Conservation (phyloP, 2,329 filamentous ascomycete genomes). For the Gyromitra esculenta region DNA sequence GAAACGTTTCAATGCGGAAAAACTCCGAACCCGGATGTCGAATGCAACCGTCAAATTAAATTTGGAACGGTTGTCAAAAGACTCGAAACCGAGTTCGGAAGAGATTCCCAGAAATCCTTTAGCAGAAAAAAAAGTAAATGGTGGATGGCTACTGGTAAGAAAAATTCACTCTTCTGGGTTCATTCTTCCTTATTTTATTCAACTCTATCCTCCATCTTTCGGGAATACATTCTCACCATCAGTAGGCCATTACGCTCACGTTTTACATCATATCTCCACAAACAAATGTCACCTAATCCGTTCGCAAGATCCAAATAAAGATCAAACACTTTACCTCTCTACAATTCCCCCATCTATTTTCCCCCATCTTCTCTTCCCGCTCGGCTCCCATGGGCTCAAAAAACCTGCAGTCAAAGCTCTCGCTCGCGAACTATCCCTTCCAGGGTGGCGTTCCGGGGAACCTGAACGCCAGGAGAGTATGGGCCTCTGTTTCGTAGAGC, state of each 20-base stretch:
- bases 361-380: slow-evolving; percentile 50
- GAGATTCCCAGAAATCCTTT: background rate
- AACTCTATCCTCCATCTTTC: background rate
- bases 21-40: slow-evolving; percentile 55
- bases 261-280: slow-evolving; percentile 44
- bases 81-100: slow-evolving; percentile 42
- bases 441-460: slow-evolving; percentile 52
- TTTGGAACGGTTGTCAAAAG: slow-evolving; percentile 51
- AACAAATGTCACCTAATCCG: slow-evolving; percentile 49
- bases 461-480: slow-evolving; percentile 52
- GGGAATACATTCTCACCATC: slow-evolving; percentile 11
- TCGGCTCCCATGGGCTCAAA: slow-evolving; percentile 44
- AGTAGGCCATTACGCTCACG: slow-evolving; percentile 54
- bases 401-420: slow-evolving; percentile 52
- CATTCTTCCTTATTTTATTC: background rate
- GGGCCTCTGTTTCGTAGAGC: slow-evolving; percentile 55
- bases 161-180: background rate
- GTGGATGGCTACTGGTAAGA: slow-evolving; percentile 54
- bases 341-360: slow-evolving; percentile 43
- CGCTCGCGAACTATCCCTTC: slow-evolving; percentile 46
- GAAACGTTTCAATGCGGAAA: slow-evolving; percentile 44
- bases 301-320: slow-evolving; percentile 54
- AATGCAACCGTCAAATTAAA: slow-evolving; percentile 54
- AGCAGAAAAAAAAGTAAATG: slow-evolving; percentile 26
- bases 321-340: slow-evolving; percentile 55